A percentile compares a stretch with the other conserved stretches of the same genome.
Conservation (phyloP, 805 yeast genomes). For the Myxozyma vanderwaltii region DNA sequence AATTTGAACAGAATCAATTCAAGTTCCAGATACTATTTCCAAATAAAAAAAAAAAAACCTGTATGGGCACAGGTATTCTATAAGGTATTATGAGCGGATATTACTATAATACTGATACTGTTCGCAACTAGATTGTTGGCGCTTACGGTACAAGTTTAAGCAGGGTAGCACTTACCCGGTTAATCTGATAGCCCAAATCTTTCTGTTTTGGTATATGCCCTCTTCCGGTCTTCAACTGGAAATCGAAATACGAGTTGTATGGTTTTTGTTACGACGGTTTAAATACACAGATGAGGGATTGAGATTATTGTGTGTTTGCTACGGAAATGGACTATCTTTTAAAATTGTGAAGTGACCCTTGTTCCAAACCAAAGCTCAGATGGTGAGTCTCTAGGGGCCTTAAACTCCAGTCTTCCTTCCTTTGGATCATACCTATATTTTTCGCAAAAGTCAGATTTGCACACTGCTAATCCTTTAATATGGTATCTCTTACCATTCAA, state of each 20-base stretch:
- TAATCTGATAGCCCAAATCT: slow-evolving; percentile 1
- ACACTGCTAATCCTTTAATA: too few relatives aligned
- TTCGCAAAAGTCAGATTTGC: neutral
- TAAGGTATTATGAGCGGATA: too few relatives aligned
- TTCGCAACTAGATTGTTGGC: neutral
- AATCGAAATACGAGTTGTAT: neutral
- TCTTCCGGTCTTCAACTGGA: too few relatives aligned
- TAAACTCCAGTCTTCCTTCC: slow-evolving; percentile 12
- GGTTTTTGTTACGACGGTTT: too few relatives aligned
- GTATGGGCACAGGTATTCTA: too few relatives aligned
- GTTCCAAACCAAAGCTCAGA: slow-evolving; percentile 19
- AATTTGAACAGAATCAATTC: too few relatives aligned
- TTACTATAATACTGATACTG: too few relatives aligned
- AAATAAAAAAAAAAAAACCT: too few relatives aligned
- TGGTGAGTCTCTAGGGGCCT: neutral
- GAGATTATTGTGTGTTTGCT: neutral
- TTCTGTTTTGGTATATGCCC: too few relatives aligned
- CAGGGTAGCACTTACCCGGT: slow-evolving; percentile 6
- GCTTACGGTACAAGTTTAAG: neutral
- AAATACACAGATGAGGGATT: neutral
- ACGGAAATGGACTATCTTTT: neutral
- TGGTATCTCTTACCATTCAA: slow-evolving; percentile 17
- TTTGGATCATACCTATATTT: slow-evolving; percentile 10
- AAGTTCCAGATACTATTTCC: too few relatives aligned
- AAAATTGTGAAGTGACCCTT: slow-evolving; percentile 17